Evolutionary conservation across 2,329 filamentous ascomycete genomes (phyloP), one percentile per base, ranked within the genome.

Genomic region (Lithohypha guttulata): DNA sequence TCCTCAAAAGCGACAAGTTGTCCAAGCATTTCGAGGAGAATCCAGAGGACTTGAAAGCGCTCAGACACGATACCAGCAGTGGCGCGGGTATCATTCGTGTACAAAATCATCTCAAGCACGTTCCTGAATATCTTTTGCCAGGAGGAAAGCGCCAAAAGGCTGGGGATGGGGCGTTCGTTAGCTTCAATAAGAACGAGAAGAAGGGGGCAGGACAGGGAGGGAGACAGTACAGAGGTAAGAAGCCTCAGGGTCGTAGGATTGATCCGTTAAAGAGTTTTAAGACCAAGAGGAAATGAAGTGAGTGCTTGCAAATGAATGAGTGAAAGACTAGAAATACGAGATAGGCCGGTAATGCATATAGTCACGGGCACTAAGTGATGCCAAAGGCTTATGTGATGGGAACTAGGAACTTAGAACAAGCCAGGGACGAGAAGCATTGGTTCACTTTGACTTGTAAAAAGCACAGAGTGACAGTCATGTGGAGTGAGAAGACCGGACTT

Each of bases 11-110:
- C 49, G 89, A 96, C 56, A 95, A 94, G 62, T 67, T 98, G 39
- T 87, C 91, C 62, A 74, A 86, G 36, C 85, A 96, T 66, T 98
- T 96, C 55, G 91, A 96, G 57, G 91, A 98, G 61, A 95, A 98
- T 58, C 91, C 91, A 0, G 77, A 81, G 21, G 89, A 96, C 56
- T 65, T 96, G 48, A 75, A 77, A 25, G 85, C 94, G 57, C 68
- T 96, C 49, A 76, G 89, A 18, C 91, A 98, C 57, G 91, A 98
- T 57, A 80, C 79, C 25, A 89, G 95, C 59, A 69, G 93, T 41
- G 75, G 86, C 44, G 48, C 45, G 8, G 48, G 44, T 6, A 79
- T 86, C 17, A 84, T 87, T 10, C 70, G 84, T 43, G 78, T 86
- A 31, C 87, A 96, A 61, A 74, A 82, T 6, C 91, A 98, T 66